Conservation (phyloP, 805 yeast genomes). For the Lipomyces japonicus region DNA sequence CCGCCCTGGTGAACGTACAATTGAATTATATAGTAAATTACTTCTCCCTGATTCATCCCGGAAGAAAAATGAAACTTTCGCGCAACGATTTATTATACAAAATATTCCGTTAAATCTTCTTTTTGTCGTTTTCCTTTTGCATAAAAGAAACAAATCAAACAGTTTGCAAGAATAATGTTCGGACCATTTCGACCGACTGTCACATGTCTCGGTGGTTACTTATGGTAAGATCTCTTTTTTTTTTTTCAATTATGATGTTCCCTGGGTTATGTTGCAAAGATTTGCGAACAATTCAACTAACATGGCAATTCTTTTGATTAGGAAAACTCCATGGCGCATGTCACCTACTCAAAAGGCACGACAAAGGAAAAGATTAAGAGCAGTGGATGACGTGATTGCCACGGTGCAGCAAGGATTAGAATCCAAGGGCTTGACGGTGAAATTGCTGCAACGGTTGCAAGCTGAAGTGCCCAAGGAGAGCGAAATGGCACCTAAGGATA, state of each 20-base stretch:
- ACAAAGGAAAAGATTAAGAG: conserved; percentile 75
- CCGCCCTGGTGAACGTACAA: too few relatives aligned
- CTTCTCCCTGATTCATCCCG: too few relatives aligned
- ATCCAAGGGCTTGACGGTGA: conserved; percentile 34
- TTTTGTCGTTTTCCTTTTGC: not conserved
- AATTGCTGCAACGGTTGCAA: conserved; percentile 15
- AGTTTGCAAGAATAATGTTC: conserved; percentile 44
- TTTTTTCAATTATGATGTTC: not conserved
- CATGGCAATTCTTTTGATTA: conserved; percentile 29
- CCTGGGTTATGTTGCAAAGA: not conserved
- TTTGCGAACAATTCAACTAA: conserved; percentile 2
- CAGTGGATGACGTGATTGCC: conserved; percentile 75
- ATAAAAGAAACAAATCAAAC: not conserved
- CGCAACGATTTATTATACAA: too few relatives aligned
- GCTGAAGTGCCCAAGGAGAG: conserved; percentile 66
- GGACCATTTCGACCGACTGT: conserved; percentile 68
- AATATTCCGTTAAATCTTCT: not conserved
- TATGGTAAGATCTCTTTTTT: conserved; percentile 48
- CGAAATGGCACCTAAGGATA: conserved; percentile 78
- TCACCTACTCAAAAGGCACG: conserved; percentile 77
- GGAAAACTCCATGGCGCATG: conserved; percentile 75
- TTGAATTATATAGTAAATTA: too few relatives aligned
- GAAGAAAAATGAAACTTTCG: too few relatives aligned
- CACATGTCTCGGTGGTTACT: conserved; percentile 62
- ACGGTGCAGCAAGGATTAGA: conserved; percentile 53